Evolutionary conservation across 306 rosid genomes (phyloP).

Genomic region (Medicago arabica): DNA sequence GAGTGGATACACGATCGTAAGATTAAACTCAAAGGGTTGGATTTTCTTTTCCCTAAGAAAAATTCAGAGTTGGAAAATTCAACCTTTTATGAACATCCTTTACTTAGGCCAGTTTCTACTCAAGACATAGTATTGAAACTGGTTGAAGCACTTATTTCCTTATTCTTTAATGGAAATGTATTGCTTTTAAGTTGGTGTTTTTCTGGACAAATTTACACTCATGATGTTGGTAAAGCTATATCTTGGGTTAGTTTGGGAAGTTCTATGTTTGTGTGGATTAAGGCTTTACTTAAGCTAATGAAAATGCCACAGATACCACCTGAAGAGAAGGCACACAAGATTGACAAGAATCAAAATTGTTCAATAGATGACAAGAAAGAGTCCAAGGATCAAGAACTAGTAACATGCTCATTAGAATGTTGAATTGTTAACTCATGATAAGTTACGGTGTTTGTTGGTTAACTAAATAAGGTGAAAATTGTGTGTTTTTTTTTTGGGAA

Average conservation of each 20-base stretch:
- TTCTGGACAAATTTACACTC: conserved; percentile 46
- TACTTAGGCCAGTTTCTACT: conserved; percentile 33
- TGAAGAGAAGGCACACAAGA: conserved; percentile 33
- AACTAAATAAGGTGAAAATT: conserved; percentile 35
- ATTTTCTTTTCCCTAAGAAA: background rate
- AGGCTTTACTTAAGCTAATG: conserved; percentile 38
- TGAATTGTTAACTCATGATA: conserved; percentile 8
- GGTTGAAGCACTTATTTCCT: conserved; percentile 21
- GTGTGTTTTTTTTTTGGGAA: background rate
- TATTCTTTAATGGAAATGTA: conserved; percentile 48
- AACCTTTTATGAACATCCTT: conserved; percentile 27
- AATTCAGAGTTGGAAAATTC: conserved; percentile 16
- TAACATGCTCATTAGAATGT: conserved; percentile 30
- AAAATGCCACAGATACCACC: conserved; percentile 22
- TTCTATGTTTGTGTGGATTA: conserved; percentile 54
- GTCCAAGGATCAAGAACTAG: conserved; percentile 31
- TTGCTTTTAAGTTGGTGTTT: conserved; percentile 53
- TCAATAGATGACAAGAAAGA: conserved; percentile 17
- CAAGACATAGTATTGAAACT: conserved; percentile 25
- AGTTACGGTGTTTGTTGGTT: background rate
- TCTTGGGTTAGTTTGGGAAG: conserved; percentile 56
- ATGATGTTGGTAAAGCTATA: conserved; percentile 50
- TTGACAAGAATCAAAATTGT: conserved; percentile 25
- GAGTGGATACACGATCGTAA: conserved; percentile 41
- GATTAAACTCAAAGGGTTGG: background rate